Conservation (phyloP, 1,284 basidiomycete genomes). For the Leccinum colubrinum region DNA sequence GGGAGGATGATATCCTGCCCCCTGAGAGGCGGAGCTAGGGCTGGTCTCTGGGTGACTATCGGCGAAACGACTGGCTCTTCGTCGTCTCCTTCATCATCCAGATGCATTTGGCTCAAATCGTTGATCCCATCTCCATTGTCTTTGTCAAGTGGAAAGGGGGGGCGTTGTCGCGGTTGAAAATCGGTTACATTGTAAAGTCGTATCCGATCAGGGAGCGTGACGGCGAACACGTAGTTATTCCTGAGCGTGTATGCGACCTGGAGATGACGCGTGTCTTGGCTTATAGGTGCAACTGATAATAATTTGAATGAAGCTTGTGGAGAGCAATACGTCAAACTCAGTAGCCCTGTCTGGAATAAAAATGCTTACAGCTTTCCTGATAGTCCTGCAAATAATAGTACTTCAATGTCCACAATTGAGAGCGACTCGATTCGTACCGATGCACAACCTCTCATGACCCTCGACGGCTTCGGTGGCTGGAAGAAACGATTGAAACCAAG, state of each 20-base stretch:
- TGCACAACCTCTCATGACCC: slow-evolving; percentile 52
- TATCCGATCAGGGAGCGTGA: slow-evolving; percentile 43
- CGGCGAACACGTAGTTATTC: slow-evolving; percentile 52
- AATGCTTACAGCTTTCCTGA: slow-evolving; percentile 59
- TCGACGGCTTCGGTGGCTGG: slow-evolving; percentile 38
- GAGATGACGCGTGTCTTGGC: slow-evolving; percentile 39
- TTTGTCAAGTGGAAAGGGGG: slow-evolving; percentile 24
- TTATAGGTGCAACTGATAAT: slow-evolving; percentile 48
- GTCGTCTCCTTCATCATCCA: slow-evolving; percentile 33
- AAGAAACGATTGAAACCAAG: slow-evolving; percentile 64
- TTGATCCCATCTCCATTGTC: slow-evolving; percentile 15
- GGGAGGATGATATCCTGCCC: slow-evolving; percentile 22
- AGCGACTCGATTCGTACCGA: slow-evolving; percentile 44
- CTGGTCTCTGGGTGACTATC: not conserved
- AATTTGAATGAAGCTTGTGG: slow-evolving; percentile 60
- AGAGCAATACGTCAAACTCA: slow-evolving; percentile 11
- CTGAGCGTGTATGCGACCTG: slow-evolving; percentile 42
- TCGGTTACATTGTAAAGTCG: slow-evolving; percentile 47
- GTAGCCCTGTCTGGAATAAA: not conserved
- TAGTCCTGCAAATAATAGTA: slow-evolving; percentile 51
- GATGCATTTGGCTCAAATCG: slow-evolving; percentile 17
- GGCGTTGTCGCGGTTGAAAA: slow-evolving; percentile 38
- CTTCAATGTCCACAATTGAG: slow-evolving; percentile 9
- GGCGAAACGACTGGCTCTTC: slow-evolving; percentile 10
- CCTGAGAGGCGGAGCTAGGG: slow-evolving; percentile 22